Conservation (phyloP, 1,139 yeast genomes). For the Hanseniaspora uvarum region DNA sequence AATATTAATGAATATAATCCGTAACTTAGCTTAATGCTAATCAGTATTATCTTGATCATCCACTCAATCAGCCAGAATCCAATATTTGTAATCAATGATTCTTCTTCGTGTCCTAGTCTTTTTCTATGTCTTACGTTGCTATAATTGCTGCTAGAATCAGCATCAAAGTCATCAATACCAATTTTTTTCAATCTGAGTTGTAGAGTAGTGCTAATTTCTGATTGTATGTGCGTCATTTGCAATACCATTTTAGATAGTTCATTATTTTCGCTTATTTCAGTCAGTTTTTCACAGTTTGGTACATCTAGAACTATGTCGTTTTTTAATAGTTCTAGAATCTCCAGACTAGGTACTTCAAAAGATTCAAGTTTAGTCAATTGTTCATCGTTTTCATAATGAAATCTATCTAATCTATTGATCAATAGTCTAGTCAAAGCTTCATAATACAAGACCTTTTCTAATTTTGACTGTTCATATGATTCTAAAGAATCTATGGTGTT, state of each 20-base stretch:
- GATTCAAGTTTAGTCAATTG: background rate
- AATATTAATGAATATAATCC: conserved; percentile 31
- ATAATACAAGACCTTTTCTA: background rate
- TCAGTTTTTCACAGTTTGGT: conserved; percentile 26
- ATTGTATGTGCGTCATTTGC: conserved; percentile 63
- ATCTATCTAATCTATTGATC: background rate
- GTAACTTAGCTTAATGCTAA: conserved; percentile 49
- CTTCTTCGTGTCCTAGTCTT: conserved; percentile 24
- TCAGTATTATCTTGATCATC: conserved; percentile 52
- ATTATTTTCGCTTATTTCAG: conserved; percentile 43
- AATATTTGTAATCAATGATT: conserved; percentile 24
- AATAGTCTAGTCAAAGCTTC: conserved; percentile 2
- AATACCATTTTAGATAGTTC: conserved; percentile 41
- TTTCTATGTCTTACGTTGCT: conserved; percentile 18
- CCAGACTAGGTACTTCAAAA: background rate
- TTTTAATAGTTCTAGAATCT: background rate
- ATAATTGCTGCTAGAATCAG: conserved; percentile 19
- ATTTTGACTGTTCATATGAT: background rate
- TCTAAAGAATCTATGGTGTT: background rate
- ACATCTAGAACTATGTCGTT: background rate
- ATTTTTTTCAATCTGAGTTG: conserved; percentile 55
- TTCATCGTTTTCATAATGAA: background rate
- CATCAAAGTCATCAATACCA: conserved; percentile 17
- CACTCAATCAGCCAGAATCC: conserved; percentile 13
- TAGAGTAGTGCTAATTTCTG: conserved; percentile 74